Conservation (phyloP, 768 basidiomycete species). For the Serendipita sp. region DNA sequence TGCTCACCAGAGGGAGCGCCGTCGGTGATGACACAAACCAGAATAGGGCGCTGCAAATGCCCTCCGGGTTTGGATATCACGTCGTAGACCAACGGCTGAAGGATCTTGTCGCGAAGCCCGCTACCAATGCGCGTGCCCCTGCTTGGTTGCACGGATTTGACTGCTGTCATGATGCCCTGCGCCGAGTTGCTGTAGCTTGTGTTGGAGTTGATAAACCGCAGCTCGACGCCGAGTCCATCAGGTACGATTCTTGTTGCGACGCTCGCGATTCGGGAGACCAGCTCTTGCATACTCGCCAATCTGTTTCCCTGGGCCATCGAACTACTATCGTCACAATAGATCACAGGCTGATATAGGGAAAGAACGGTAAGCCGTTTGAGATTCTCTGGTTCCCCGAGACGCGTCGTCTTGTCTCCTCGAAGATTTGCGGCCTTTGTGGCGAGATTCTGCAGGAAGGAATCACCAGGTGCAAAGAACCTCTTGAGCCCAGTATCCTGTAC, state of each 20-base stretch:
- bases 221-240: slow-evolving; percentile 14
- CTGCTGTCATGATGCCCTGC: no score
- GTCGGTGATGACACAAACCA: no score
- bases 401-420: slow-evolving; percentile 4
- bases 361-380: slow-evolving; percentile 15
- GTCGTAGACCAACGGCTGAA: no score
- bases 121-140: no score
- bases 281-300: slow-evolving; percentile 5
- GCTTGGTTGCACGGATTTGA: no score
- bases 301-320: slow-evolving; percentile 18
- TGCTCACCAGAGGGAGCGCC: no score
- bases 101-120: no score
- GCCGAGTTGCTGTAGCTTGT: not conserved
- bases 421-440: slow-evolving; percentile 9
- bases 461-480: slow-evolving; percentile 11
- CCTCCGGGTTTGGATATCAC: no score
- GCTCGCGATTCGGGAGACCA: slow-evolving; percentile 11
- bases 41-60: no score
- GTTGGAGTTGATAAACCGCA: slow-evolving; percentile 17
- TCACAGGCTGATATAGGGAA: slow-evolving; percentile 12
- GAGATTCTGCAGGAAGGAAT: slow-evolving; percentile 3
- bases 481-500: slow-evolving; percentile 10
- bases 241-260: slow-evolving; percentile 18
- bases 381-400: slow-evolving; percentile 13
- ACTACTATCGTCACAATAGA: slow-evolving; percentile 13